Conservation (phyloP, 306 rosid genomes). For the Dryas alaskensis region DNA sequence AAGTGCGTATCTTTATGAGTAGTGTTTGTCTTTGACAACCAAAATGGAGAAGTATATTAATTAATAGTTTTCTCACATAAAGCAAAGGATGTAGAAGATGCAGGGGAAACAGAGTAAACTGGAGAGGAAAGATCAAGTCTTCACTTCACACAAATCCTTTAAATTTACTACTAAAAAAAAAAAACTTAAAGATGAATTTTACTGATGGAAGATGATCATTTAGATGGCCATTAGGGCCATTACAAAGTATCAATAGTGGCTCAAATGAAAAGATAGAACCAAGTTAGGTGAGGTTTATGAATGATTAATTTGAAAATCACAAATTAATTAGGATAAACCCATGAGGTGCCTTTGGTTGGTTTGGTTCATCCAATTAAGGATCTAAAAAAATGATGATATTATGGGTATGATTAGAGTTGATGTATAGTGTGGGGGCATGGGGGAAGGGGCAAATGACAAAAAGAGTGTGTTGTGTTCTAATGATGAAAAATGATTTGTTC, state of each 20-base stretch:
- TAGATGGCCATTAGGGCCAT: not conserved
- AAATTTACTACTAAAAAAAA: not conserved
- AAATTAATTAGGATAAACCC: not conserved
- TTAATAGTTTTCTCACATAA: no score
- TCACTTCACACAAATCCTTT: no score
- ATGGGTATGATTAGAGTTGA: conserved; percentile 50
- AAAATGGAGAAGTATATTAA: no score
- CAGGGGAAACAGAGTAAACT: no score
- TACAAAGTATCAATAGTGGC: not conserved
- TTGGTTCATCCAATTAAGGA: not conserved
- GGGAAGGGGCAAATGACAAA: conserved; percentile 47
- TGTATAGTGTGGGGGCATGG: conserved; percentile 33
- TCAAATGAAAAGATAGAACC: not conserved
- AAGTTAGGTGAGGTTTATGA: not conserved
- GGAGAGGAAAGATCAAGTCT: no score
- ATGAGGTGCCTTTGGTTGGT: not conserved
- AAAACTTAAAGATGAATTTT: not conserved
- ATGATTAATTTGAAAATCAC: not conserved
- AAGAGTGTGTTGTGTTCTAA: conserved; percentile 44
- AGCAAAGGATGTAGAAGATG: no score
- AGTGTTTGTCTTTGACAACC: not conserved
- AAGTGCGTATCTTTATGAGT: conserved; percentile 24
- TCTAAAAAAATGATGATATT: conserved; percentile 26
- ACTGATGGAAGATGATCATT: not conserved
- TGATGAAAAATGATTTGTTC: conserved; percentile 54